Conservation (phyloP, 2,329 filamentous ascomycete genomes). For the Aspergillus sp. region DNA sequence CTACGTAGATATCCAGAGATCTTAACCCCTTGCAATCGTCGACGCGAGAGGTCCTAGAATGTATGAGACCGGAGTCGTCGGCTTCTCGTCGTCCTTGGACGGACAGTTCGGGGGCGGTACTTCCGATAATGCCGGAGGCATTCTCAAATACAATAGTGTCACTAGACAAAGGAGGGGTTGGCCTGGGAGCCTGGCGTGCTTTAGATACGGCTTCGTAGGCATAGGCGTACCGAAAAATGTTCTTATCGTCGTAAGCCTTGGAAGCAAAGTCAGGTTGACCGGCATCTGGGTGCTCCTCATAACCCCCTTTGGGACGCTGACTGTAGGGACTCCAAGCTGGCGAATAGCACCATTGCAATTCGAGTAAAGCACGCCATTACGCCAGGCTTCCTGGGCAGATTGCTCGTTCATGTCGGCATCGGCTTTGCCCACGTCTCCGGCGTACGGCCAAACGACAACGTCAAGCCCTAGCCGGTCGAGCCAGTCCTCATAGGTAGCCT, state of each 20-base stretch:
- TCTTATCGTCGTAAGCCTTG: conserved; percentile 48
- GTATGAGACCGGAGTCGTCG: too few relatives aligned
- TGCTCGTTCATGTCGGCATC: conserved; percentile 42
- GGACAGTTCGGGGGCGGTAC: too few relatives aligned
- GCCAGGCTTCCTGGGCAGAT: conserved; percentile 33
- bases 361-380: conserved; percentile 55
- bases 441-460: conserved; percentile 50
- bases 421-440: conserved; percentile 52
- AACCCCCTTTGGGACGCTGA: conserved; percentile 55
- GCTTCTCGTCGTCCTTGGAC: too few relatives aligned
- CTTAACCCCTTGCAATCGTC: too few relatives aligned
- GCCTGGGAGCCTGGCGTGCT: conserved; percentile 18
- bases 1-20: too few relatives aligned
- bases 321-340: conserved; percentile 56
- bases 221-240: conserved; percentile 26
- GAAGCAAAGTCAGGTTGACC: conserved; percentile 53
- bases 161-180: conserved; percentile 22
- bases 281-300: conserved; percentile 51
- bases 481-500: conserved; percentile 53
- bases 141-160: conserved; percentile 10
- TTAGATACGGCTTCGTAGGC: conserved; percentile 26
- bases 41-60: too few relatives aligned
- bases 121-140: too few relatives aligned
- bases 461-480: conserved; percentile 46
- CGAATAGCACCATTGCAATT: conserved; percentile 56